phyloP scores from a whole-genome alignment of 1,284 basidiomycete genomes.

The Apiotrichum mycotoxinovorans region DNA sequence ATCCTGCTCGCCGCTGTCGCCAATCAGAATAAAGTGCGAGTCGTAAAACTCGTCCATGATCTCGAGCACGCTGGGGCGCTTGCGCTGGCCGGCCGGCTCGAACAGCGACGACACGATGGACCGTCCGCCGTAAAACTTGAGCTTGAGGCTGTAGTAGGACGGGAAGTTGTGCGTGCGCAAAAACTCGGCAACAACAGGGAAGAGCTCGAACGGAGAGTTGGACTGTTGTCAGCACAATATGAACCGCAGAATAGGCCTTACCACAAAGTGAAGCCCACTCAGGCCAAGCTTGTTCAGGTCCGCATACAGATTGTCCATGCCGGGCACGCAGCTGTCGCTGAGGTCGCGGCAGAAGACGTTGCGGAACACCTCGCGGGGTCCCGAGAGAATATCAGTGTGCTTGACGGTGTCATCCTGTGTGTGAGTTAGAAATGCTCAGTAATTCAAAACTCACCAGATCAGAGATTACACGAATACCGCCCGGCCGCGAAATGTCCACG shows the following conservation, averaged over 20 bases:
- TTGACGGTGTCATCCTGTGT: constrained; percentile 82
- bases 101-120: constrained; percentile 74
- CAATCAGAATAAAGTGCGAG: constrained; percentile 74
- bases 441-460: constrained; percentile 60
- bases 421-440: constrained; percentile 2
- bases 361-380: constrained; percentile 67
- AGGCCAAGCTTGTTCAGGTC: constrained; percentile 62
- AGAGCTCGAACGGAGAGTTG: constrained; percentile 82
- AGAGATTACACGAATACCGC: constrained; percentile 69
- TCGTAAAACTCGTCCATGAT: constrained; percentile 68
- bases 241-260: constrained; percentile 54
- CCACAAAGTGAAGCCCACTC: constrained; percentile 78
- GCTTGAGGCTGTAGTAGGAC: constrained; percentile 56
- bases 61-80: constrained; percentile 71
- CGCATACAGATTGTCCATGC: constrained; percentile 80
- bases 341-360: constrained; percentile 57
- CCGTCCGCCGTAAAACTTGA: constrained; percentile 76
- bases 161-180: constrained; percentile 60
- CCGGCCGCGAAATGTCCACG: constrained; percentile 24
- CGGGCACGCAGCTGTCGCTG: constrained; percentile 71
- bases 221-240: constrained; percentile 55
- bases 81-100: constrained; percentile 67
- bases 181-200: constrained; percentile 74
- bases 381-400: constrained; percentile 65
- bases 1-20: constrained; percentile 85